These are phyloP conservation scores for Dactylellina drechsleri DNA, from an alignment of 2,329 filamentous ascomycete genomes.

Conservation along the genomic window DNA sequence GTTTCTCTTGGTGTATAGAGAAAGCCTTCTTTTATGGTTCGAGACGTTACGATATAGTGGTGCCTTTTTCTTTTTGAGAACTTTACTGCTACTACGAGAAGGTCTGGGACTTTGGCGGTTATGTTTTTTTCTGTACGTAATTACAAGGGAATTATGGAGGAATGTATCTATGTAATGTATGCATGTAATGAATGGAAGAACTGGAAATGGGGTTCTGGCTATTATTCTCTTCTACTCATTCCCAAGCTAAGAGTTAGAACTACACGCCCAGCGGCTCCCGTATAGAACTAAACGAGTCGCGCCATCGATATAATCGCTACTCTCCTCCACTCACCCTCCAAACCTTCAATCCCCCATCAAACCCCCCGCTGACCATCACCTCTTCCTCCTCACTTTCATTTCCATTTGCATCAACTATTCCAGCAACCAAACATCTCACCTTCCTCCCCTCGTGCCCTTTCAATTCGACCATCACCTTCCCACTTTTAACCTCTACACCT, in stretches of 20 bases:
- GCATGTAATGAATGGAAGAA: background rate
- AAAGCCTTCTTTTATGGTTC: constrained; percentile 19
- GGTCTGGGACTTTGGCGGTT: constrained; percentile 8
- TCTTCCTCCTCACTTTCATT: constrained; percentile 64
- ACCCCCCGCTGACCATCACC: constrained; percentile 71
- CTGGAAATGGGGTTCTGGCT: too few species aligned
- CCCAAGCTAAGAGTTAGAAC: too few species aligned
- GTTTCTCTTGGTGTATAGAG: constrained; percentile 39
- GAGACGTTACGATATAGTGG: constrained; percentile 28
- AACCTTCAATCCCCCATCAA: constrained; percentile 71
- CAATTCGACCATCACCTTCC: constrained; percentile 68
- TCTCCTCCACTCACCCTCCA: constrained; percentile 63
- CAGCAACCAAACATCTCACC: constrained; percentile 65
- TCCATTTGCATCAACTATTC: constrained; percentile 68
- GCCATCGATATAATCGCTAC: background rate
- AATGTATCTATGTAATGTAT: constrained; percentile 1
- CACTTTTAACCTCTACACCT: constrained; percentile 70
- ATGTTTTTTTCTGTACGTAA: background rate
- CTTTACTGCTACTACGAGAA: constrained; percentile 20
- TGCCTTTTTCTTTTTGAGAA: constrained; percentile 29
- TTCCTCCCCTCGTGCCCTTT: constrained; percentile 66
- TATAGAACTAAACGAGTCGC: background rate
- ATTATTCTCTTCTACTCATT: too few species aligned
- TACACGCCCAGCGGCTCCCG: too few species aligned
- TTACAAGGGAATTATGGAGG: background rate